These are phyloP conservation scores for Candida sanyaensis DNA, from an alignment of 1,139 yeast genomes.

Conservation along the genomic window DNA sequence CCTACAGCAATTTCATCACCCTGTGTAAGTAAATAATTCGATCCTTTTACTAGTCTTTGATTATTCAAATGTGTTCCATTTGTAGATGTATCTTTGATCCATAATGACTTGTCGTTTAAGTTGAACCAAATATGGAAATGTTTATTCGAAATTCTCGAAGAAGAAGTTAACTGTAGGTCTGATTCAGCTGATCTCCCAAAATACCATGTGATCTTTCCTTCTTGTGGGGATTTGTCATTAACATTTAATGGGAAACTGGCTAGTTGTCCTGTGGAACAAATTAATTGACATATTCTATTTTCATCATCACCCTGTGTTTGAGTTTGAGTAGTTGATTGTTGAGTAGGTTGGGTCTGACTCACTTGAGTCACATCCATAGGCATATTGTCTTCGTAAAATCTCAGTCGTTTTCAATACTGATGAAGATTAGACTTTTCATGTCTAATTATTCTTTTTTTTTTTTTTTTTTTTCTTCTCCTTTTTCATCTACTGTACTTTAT, in stretches of 20 bases:
- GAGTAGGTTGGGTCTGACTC: conserved; percentile 71
- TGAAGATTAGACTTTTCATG: neutral
- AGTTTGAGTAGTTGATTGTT: conserved; percentile 41
- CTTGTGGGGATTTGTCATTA: conserved; percentile 22
- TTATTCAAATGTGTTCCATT: conserved; percentile 90
- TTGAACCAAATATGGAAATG: conserved; percentile 76
- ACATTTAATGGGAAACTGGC: conserved; percentile 41
- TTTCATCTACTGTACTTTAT: neutral
- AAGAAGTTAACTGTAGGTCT: conserved; percentile 58
- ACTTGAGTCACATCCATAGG: conserved; percentile 33
- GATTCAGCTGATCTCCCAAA: conserved; percentile 78
- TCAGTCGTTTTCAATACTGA: neutral
- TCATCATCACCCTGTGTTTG: conserved; percentile 33
- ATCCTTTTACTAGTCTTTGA: conserved; percentile 70
- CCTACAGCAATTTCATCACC: conserved; percentile 95
- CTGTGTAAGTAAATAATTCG: conserved; percentile 79
- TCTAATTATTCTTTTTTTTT: neutral
- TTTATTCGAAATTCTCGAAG: conserved; percentile 71
- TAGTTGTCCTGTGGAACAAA: conserved; percentile 70
- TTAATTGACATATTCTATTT: conserved; percentile 45
- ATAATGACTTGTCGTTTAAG: conserved; percentile 52
- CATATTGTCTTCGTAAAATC: neutral
- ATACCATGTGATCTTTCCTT: conserved; percentile 58
- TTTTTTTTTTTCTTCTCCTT: neutral
- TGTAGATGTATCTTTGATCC: conserved; percentile 75